A percentile compares a stretch with the other conserved stretches of the same genome.
These are phyloP conservation scores for Lactarius psammicola DNA, from an alignment of 768 basidiomycete genomes.

Conservation along the genomic window DNA sequence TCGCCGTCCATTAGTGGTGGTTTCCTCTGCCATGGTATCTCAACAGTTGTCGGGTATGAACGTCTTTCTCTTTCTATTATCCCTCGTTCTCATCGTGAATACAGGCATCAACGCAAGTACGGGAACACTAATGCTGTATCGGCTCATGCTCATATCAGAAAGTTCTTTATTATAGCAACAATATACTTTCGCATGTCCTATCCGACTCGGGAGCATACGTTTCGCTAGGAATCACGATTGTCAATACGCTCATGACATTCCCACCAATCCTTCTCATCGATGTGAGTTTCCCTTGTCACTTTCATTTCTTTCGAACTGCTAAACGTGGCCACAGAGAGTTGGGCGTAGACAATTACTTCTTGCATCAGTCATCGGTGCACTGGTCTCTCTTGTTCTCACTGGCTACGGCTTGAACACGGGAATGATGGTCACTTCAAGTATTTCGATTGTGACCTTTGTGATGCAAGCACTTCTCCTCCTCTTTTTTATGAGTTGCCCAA, in stretches of 20 bases:
- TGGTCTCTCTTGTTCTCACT: slow-evolving; percentile 61
- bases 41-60: slow-evolving; percentile 70
- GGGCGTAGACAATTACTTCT: slow-evolving; percentile 71
- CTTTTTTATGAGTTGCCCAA: background rate
- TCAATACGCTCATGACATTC: slow-evolving; percentile 82
- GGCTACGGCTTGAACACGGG: slow-evolving; percentile 70
- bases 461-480: slow-evolving; percentile 47
- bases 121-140: slow-evolving; percentile 6
- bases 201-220: slow-evolving; percentile 79
- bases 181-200: slow-evolving; percentile 77
- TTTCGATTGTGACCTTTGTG: slow-evolving; percentile 76
- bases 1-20: slow-evolving; percentile 59
- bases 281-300: slow-evolving; percentile 42
- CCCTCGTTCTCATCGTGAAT: background rate
- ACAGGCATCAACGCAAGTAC: slow-evolving; percentile 74
- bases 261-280: slow-evolving; percentile 87
- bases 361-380: slow-evolving; percentile 62
- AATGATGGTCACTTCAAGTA: slow-evolving; percentile 58
- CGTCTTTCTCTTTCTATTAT: background rate
- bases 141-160: slow-evolving; percentile 19
- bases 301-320: slow-evolving; percentile 1
- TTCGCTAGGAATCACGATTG: slow-evolving; percentile 78
- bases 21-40: slow-evolving; percentile 68
- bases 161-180: slow-evolving; percentile 91
- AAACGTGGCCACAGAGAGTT: slow-evolving; percentile 48